Evolutionary conservation across 176 grass and related monocot species (phyloP), one percentile per base, ranked within the genome.

Genomic region (Musa beccarii): DNA sequence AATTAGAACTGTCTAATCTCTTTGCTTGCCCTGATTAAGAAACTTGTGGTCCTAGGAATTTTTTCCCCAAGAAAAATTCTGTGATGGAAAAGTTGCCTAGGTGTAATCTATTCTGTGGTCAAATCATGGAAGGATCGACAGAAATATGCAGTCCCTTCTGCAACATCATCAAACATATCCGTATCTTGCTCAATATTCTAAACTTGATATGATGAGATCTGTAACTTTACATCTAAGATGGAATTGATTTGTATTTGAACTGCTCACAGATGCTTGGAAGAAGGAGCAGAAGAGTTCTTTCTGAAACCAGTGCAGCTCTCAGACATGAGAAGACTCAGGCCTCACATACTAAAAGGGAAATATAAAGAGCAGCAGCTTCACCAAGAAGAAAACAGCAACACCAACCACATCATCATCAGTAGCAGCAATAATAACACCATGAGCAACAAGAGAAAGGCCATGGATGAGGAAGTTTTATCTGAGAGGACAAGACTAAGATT

Each of bases 151-250:
- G 64, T 57, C 57, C 51, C 66, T 61, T 52, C 59, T 22, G 64
- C 76, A 75, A 8, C 19, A 29, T 83, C 73, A 80, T 92, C 84
- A 89, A 85, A 87, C 81, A 86, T 81, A 56, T 49, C 34, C 76
- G 72, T 50, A 87, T 92, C 87, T 87, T 84, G 77, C 82, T 83
- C 71, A 79, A 84, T 70, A 76, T 74, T 64, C 79, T 78, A 80
- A 78, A 77, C 74, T 75, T 87, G 90, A 85, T 87, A 80, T 64
- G 77, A 81, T 82, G 63, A 61, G 17, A 43, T 43, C 34, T 43
- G 34, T 43, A 43, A 6, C 34, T 51, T 52, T 49, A 20, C 28
- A 51, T 71, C 49, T 71, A 21, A 71, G 21, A 26, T 28, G 23
- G 11, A 74, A 54, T 26, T 74, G 6, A 17, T 29, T 13, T 26